Evolutionary conservation across 768 basidiomycete species (phyloP).

Genomic region (Albatrellus ellisii): DNA sequence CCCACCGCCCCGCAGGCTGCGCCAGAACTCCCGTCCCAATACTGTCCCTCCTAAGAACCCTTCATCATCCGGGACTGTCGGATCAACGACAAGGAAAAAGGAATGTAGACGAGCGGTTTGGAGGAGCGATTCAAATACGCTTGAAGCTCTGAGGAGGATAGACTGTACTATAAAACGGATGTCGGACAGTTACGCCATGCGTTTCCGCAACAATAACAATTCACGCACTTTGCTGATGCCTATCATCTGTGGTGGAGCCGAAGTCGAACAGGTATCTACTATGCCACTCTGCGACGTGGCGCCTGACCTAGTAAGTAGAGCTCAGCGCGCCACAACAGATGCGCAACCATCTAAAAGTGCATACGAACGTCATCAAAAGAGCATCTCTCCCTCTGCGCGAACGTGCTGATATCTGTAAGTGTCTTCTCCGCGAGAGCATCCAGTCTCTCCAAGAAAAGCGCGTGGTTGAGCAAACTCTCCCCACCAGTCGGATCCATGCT

Average conservation of each 20-base stretch:
- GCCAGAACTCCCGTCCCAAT: slow-evolving; percentile 53
- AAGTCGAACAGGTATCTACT: slow-evolving; percentile 38
- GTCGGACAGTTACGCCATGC: slow-evolving; percentile 2
- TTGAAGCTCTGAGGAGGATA: slow-evolving; percentile 36
- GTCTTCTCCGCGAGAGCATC: slow-evolving; percentile 50
- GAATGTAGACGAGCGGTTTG: slow-evolving; percentile 41
- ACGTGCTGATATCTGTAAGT: slow-evolving; percentile 41
- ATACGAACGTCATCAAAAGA: slow-evolving; percentile 40
- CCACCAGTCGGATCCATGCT: slow-evolving; percentile 12
- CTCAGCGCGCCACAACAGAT: slow-evolving; percentile 18
- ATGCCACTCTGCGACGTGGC: slow-evolving; percentile 52
- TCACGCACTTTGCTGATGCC: no score
- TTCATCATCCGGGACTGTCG: slow-evolving; percentile 28
- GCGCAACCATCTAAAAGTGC: slow-evolving; percentile 16
- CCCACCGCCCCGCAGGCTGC: slow-evolving; percentile 44
- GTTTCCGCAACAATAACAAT: no score
- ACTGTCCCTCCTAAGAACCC: slow-evolving; percentile 55
- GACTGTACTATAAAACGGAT: slow-evolving; percentile 27
- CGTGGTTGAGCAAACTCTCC: slow-evolving; percentile 26
- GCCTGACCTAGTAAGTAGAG: slow-evolving; percentile 22
- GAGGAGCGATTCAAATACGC: slow-evolving; percentile 39
- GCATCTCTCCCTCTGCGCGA: slow-evolving; percentile 44
- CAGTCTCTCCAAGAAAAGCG: slow-evolving; percentile 48
- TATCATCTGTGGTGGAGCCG: slow-evolving; percentile 4
- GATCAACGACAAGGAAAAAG: slow-evolving; percentile 48